Percentiles rank a stretch among this genome's conserved stretches.
Conservation (phyloP, 768 basidiomycete genomes). For the Suillus placidus region DNA sequence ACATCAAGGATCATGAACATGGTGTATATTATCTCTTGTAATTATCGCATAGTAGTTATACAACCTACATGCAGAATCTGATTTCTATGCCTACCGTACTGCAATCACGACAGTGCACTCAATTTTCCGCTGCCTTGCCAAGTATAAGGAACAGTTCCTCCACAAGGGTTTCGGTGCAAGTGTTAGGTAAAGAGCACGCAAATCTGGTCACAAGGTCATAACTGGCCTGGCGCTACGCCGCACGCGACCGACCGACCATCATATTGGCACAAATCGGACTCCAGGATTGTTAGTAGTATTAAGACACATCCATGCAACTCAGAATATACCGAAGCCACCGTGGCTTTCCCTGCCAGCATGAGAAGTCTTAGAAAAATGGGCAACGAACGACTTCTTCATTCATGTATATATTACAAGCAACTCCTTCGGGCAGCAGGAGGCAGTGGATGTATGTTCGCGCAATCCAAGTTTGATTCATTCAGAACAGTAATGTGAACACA, state of each 20-base stretch:
- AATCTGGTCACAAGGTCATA: neutral
- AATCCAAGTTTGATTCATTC: too few relatives aligned
- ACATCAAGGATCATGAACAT: slow-evolving; percentile 19
- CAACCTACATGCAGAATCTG: neutral
- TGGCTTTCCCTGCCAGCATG: neutral
- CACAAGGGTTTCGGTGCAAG: neutral
- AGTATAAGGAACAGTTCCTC: neutral
- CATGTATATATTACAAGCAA: neutral
- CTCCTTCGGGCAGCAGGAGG: neutral
- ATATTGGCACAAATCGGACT: neutral
- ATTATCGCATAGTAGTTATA: slow-evolving; percentile 3
- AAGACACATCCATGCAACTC: neutral
- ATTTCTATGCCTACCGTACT: slow-evolving; percentile 6
- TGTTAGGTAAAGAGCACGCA: neutral
- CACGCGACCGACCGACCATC: neutral
- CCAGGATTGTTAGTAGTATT: neutral
- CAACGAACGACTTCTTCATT: too few relatives aligned
- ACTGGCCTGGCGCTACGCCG: neutral
- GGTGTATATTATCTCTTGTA: slow-evolving; percentile 18
- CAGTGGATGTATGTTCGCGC: neutral
- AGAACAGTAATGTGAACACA: neutral
- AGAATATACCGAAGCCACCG: neutral
- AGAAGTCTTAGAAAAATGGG: neutral
- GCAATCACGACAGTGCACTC: neutral
- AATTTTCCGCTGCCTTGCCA: neutral